phyloP scores from a whole-genome alignment of 2,329 filamentous ascomycete species.

The Monilinia fructigena region DNA sequence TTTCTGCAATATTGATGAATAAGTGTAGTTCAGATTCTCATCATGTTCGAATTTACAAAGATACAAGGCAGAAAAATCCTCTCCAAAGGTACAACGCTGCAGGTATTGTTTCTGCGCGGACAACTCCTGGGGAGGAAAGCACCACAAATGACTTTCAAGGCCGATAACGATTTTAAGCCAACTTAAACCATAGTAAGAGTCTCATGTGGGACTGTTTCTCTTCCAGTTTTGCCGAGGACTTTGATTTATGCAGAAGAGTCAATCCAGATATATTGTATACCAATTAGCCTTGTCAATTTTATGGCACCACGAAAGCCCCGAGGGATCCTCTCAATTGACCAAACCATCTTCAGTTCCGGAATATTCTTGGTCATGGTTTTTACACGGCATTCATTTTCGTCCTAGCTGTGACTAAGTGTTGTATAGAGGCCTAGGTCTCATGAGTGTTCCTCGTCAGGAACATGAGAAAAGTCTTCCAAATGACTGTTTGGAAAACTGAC shows the following conservation, averaged over 20 bases:
- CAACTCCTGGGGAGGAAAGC: background rate
- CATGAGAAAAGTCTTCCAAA: background rate
- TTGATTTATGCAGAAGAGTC: background rate
- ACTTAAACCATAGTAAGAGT: background rate
- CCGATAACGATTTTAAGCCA: background rate
- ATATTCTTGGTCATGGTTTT: background rate
- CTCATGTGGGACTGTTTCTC: background rate
- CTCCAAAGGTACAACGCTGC: background rate
- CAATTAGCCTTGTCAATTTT: background rate
- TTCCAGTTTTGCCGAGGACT: background rate
- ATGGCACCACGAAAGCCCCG: background rate
- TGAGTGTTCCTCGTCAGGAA: background rate
- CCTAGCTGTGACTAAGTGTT: background rate
- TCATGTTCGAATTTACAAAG: background rate
- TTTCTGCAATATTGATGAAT: background rate
- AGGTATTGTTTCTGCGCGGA: background rate
- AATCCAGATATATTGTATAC: background rate
- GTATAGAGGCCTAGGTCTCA: background rate
- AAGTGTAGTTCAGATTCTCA: background rate
- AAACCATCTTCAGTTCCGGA: background rate
- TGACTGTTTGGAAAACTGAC: background rate
- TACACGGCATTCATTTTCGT: background rate
- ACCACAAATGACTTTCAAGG: background rate
- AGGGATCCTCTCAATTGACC: background rate
- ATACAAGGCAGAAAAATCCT: background rate